Percentiles rank a stretch among this genome's conserved stretches.
Conservation (phyloP, 345 rosid species). For the Firmiana major region DNA sequence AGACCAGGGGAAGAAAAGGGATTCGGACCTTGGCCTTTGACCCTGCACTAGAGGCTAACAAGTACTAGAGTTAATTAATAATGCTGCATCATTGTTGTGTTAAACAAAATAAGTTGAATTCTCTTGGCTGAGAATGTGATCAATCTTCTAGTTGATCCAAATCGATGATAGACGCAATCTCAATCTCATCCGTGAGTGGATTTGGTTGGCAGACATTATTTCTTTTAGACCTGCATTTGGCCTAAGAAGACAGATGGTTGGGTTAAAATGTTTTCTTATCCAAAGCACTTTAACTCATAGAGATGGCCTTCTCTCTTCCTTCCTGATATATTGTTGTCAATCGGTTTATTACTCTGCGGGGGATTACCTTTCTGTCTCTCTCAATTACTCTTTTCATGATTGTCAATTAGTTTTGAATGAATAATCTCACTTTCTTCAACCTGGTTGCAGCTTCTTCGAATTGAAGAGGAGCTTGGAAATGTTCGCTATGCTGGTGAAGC, state of each 20-base stretch:
- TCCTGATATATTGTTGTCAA: background rate
- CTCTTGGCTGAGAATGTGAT: background rate
- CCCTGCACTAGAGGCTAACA: no score
- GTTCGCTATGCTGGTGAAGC: slow-evolving; percentile 81
- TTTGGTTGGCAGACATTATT: no score
- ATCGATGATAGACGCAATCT: no score
- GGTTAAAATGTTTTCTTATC: no score
- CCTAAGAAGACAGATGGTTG: no score
- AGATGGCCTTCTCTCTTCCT: background rate
- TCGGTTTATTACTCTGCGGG: background rate
- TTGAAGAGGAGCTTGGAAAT: slow-evolving; percentile 89
- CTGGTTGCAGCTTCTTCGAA: slow-evolving; percentile 82
- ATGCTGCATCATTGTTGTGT: background rate
- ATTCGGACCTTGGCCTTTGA: no score
- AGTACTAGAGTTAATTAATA: background rate
- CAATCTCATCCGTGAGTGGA: no score
- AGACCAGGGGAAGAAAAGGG: background rate
- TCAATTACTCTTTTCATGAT: background rate
- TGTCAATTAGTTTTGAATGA: background rate
- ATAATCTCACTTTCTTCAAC: slow-evolving; percentile 8
- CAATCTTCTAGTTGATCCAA: background rate
- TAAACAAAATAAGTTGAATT: background rate
- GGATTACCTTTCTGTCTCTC: background rate
- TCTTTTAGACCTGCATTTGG: no score
- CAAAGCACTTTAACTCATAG: no score